Conservation (phyloP, 306 rosid genomes). For the Lathyrus sativus region DNA sequence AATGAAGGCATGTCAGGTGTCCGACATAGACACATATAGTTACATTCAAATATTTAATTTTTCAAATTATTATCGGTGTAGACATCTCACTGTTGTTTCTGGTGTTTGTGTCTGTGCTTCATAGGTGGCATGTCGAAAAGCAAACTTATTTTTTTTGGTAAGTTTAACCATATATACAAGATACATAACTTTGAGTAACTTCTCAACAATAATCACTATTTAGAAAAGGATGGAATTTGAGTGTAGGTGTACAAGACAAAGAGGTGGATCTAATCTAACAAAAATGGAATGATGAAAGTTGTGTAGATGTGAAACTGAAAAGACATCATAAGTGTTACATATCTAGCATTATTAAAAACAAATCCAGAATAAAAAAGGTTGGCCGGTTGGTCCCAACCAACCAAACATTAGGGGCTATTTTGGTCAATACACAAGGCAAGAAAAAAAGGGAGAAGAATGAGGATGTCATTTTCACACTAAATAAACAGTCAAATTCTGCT, state of each 20-base stretch:
- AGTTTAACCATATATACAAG: conserved; percentile 6
- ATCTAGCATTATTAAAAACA: not conserved
- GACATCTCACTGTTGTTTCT: too few relatives aligned
- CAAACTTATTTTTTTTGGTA: conserved; percentile 29
- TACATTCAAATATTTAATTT: too few relatives aligned
- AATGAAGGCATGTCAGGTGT: not conserved
- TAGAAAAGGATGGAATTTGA: conserved; percentile 4
- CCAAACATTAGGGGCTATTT: conserved; percentile 40
- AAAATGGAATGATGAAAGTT: not conserved
- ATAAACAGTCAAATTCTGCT: conserved; percentile 51
- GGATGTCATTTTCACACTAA: conserved; percentile 31
- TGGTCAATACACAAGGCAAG: conserved; percentile 37
- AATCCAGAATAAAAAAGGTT: conserved; percentile 19
- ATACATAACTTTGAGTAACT: conserved; percentile 1
- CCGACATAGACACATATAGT: too few relatives aligned
- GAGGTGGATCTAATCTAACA: conserved; percentile 18
- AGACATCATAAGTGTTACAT: not conserved
- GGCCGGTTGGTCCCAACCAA: conserved; percentile 42
- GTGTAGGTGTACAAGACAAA: conserved; percentile 3
- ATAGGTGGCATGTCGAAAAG: conserved; percentile 16
- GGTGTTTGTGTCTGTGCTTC: too few relatives aligned
- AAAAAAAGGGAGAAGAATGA: not conserved
- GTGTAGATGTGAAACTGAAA: conserved; percentile 26
- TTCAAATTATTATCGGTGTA: too few relatives aligned
- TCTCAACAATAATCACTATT: not conserved